These are phyloP conservation scores for Kappamyces sp. DNA, from an alignment of 192 early-diverging fungal species.

Conservation along the genomic window DNA sequence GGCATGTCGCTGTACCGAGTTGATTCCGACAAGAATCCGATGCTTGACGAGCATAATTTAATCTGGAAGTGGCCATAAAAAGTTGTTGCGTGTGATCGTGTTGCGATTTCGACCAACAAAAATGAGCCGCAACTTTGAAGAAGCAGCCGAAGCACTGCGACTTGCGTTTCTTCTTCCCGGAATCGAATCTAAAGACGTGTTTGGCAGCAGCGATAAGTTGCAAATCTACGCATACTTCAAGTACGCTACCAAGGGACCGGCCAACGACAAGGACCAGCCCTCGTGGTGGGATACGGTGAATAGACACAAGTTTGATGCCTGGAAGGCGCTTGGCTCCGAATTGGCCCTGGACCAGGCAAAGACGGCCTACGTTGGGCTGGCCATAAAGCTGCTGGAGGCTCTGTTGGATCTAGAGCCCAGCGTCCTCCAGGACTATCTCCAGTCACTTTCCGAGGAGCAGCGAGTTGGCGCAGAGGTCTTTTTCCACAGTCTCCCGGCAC, in stretches of 20 bases:
- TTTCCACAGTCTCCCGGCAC: background rate
- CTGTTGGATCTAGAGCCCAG: background rate
- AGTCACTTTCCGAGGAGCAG: background rate
- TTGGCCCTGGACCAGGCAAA: conserved; percentile 7
- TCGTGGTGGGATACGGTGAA: conserved; percentile 10
- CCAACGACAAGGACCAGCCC: conserved; percentile 1
- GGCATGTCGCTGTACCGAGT: conserved; percentile 31
- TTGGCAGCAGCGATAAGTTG: background rate
- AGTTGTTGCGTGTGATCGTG: conserved; percentile 4
- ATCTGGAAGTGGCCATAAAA: conserved; percentile 43
- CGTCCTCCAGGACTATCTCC: background rate
- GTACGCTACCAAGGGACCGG: conserved; percentile 3
- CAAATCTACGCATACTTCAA: conserved; percentile 13
- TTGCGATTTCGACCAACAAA: too few relatives aligned
- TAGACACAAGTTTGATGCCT: conserved; percentile 9
- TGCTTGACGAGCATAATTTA: background rate
- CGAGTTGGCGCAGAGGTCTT: background rate
- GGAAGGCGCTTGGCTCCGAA: conserved; percentile 10
- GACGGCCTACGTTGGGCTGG: background rate
- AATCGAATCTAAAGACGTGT: background rate
- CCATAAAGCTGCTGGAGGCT: conserved; percentile 7
- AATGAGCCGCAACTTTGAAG: too few relatives aligned
- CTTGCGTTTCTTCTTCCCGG: background rate
- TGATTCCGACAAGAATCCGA: conserved; percentile 19
- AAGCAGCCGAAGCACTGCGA: background rate